Percentiles rank a stretch among this genome's conserved stretches.
These are phyloP conservation scores for Tylopilus orsonianus DNA, from an alignment of 1,284 basidiomycete species.

Conservation along the genomic window DNA sequence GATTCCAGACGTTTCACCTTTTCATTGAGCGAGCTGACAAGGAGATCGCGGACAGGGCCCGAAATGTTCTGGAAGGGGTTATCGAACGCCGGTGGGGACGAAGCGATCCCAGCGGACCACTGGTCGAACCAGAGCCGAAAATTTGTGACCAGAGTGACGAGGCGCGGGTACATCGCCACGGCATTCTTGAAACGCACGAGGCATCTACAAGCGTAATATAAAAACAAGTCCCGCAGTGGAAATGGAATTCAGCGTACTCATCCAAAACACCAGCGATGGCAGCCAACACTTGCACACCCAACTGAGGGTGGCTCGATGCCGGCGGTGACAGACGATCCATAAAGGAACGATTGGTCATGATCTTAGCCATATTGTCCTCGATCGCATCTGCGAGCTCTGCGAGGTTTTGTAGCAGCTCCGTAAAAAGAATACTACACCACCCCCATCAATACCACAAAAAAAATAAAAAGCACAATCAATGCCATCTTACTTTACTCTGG, in stretches of 20 bases:
- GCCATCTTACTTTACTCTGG: conserved; percentile 51
- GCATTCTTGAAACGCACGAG: conserved; percentile 61
- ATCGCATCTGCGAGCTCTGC: conserved; percentile 44
- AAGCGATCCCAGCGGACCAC: conserved; percentile 45
- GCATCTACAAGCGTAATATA: conserved; percentile 39
- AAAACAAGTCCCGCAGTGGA: background rate
- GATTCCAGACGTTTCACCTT: conserved; percentile 43
- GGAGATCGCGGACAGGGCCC: conserved; percentile 33
- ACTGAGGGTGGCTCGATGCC: conserved; percentile 13
- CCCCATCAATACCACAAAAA: conserved; percentile 5
- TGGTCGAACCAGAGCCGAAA: conserved; percentile 45
- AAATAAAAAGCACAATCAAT: background rate
- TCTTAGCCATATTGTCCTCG: conserved; percentile 41
- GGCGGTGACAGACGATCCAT: conserved; percentile 35
- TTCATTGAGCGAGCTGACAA: conserved; percentile 40
- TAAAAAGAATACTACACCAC: conserved; percentile 50
- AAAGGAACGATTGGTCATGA: conserved; percentile 42
- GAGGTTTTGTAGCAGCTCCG: conserved; percentile 51
- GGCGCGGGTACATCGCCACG: conserved; percentile 44
- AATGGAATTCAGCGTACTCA: conserved; percentile 43
- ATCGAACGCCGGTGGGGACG: conserved; percentile 37
- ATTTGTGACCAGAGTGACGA: conserved; percentile 42
- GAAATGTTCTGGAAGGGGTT: conserved; percentile 35
- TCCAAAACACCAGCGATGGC: conserved; percentile 49
- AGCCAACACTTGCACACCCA: conserved; percentile 47